Evolutionary conservation across 208 protist genomes (phyloP).

Genomic region (Vickermania ingenoplastis): DNA sequence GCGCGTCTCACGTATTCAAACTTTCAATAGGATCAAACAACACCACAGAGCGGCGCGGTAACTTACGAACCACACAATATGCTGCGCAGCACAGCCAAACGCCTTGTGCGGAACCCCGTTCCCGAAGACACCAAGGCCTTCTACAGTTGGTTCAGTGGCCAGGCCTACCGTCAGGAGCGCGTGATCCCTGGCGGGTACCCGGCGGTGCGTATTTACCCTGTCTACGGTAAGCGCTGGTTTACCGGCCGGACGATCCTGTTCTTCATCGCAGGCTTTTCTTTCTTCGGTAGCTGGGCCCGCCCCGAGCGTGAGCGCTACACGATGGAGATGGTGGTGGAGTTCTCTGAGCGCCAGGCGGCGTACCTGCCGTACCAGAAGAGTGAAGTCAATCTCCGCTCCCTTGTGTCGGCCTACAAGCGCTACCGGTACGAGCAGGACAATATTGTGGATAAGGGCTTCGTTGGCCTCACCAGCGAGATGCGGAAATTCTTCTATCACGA

Average conservation of each 20-base stretch:
- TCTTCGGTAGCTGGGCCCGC: slow-evolving; percentile 78
- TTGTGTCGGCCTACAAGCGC: slow-evolving; percentile 78
- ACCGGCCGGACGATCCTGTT: slow-evolving; percentile 82
- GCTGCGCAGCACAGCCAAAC: slow-evolving; percentile 34
- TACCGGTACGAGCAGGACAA: slow-evolving; percentile 84
- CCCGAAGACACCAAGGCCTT: slow-evolving; percentile 83
- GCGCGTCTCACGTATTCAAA: too few species aligned
- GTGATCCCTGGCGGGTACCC: slow-evolving; percentile 81
- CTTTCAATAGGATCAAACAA: too few species aligned
- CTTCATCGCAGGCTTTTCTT: slow-evolving; percentile 69
- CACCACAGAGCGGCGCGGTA: too few species aligned
- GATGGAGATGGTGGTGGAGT: slow-evolving; percentile 86
- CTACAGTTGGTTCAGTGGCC: slow-evolving; percentile 85
- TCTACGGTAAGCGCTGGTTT: slow-evolving; percentile 88
- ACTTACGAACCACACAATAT: too few species aligned
- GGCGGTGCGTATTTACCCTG: slow-evolving; percentile 78
- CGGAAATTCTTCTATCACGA: slow-evolving; percentile 91
- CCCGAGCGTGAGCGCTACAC: slow-evolving; percentile 86
- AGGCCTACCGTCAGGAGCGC: slow-evolving; percentile 86
- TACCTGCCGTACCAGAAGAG: slow-evolving; percentile 84
- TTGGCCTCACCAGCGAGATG: slow-evolving; percentile 85
- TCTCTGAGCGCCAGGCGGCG: slow-evolving; percentile 66
- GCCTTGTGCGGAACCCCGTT: slow-evolving; percentile 78
- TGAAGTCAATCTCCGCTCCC: slow-evolving; percentile 69
- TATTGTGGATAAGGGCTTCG: slow-evolving; percentile 84